phyloP scores from a whole-genome alignment of 1,139 yeast genomes.

The Starmera stellimalicola region DNA sequence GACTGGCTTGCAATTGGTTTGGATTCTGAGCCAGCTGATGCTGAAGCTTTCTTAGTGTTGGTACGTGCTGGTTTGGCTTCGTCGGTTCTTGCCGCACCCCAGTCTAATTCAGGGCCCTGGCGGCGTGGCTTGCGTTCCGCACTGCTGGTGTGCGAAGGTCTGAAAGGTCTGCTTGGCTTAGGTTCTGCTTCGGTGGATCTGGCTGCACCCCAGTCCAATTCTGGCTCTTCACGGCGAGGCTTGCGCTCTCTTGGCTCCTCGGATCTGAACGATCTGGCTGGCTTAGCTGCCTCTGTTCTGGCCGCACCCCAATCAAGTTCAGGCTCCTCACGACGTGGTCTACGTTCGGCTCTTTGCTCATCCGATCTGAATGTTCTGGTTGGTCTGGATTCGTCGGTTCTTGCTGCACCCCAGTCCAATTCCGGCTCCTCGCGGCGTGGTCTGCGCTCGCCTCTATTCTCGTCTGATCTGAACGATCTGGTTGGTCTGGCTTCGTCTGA shows the following conservation, averaged over 20 bases:
- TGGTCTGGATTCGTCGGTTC: slow-evolving; percentile 10
- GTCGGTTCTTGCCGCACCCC: slow-evolving; percentile 39
- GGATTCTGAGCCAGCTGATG: slow-evolving; percentile 27
- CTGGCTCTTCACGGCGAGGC: slow-evolving; percentile 40
- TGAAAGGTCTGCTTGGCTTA: slow-evolving; percentile 16
- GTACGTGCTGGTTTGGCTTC: slow-evolving; percentile 23
- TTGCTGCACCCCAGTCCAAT: slow-evolving; percentile 37
- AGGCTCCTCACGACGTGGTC: slow-evolving; percentile 38
- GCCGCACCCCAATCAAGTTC: slow-evolving; percentile 56
- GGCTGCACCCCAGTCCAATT: slow-evolving; percentile 54
- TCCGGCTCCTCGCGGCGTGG: slow-evolving; percentile 40
- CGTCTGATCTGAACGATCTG: slow-evolving; percentile 17
- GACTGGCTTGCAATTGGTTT: slow-evolving; percentile 44
- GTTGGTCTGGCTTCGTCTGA: slow-evolving; percentile 23
- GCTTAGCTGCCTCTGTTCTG: slow-evolving; percentile 28
- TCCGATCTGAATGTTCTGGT: slow-evolving; percentile 4
- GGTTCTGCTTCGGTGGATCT: slow-evolving; percentile 27
- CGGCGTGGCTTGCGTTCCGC: slow-evolving; percentile 24
- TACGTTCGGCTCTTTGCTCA: slow-evolving; percentile 24
- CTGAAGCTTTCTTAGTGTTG: slow-evolving; percentile 14
- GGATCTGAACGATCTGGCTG: slow-evolving; percentile 9
- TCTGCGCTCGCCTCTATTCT: slow-evolving; percentile 24
- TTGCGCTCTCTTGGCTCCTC: slow-evolving; percentile 23
- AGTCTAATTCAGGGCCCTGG: slow-evolving; percentile 42
- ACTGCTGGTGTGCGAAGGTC: slow-evolving; percentile 21